Percentiles rank a stretch among this genome's conserved stretches.
phyloP scores from a whole-genome alignment of 495 filamentous ascomycete species.

The Stereocaulon alpinum region DNA sequence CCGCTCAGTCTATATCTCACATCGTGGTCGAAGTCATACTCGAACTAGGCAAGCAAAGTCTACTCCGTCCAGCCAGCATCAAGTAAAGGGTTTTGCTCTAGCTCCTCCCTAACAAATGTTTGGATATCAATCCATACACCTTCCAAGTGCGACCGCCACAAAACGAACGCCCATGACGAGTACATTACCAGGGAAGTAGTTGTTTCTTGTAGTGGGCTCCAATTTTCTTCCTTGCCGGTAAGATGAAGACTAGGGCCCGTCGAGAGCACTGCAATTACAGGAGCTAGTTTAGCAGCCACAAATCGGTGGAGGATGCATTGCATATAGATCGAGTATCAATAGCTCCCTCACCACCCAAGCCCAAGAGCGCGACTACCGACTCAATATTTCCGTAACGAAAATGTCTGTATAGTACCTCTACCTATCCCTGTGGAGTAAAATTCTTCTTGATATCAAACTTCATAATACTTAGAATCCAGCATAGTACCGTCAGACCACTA shows the following conservation, averaged over 20 bases:
- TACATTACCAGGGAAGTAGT: slow-evolving; percentile 7
- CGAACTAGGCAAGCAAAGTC: background rate
- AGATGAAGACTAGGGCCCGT: slow-evolving; percentile 2
- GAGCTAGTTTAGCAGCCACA: too few relatives aligned
- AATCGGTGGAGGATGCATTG: background rate
- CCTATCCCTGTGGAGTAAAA: too few relatives aligned
- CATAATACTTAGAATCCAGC: too few relatives aligned
- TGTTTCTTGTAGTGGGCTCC: background rate
- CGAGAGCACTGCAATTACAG: background rate
- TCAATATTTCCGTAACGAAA: background rate
- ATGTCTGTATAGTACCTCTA: too few relatives aligned
- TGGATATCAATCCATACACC: background rate
- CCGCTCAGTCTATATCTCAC: too few relatives aligned
- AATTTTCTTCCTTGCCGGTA: background rate
- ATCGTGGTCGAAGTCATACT: background rate
- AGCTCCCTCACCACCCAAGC: background rate
- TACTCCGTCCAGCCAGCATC: background rate
- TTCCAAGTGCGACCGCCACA: background rate
- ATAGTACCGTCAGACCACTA: too few relatives aligned
- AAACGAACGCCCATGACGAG: background rate
- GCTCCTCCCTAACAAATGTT: background rate
- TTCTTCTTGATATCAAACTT: too few relatives aligned
- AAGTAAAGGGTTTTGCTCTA: background rate
- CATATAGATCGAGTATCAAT: background rate
- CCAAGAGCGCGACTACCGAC: background rate